Evolutionary conservation across 257 asterid species (phyloP).

Genomic region (Ilex asprella): DNA sequence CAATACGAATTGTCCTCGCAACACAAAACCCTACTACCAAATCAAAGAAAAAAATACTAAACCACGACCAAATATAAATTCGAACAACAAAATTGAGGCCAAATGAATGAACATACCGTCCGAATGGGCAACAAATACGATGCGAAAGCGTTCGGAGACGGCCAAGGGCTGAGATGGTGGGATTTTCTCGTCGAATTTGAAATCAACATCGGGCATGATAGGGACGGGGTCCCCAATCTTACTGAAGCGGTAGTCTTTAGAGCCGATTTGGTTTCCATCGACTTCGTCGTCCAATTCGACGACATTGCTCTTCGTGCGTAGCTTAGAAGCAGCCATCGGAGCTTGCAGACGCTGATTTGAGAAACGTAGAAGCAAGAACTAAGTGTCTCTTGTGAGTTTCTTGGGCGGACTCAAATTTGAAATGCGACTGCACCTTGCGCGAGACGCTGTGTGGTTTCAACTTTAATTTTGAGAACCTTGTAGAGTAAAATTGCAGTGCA

Average conservation of each 20-base stretch:
- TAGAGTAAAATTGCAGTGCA: no score
- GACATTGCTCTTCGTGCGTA: background rate
- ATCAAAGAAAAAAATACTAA: conserved; percentile 11
- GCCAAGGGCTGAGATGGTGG: conserved; percentile 71
- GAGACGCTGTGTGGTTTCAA: no score
- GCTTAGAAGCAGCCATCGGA: background rate
- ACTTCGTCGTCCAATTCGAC: conserved; percentile 52
- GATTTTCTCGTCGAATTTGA: conserved; percentile 39
- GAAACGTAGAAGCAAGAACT: no score
- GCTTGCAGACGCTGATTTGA: no score
- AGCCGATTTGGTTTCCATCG: conserved; percentile 49
- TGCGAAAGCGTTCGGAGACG: conserved; percentile 64
- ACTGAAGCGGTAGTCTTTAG: conserved; percentile 57
- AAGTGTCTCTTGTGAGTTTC: no score
- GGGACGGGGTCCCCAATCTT: conserved; percentile 60
- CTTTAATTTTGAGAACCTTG: no score
- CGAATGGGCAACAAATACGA: conserved; percentile 67
- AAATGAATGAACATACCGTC: conserved; percentile 30
- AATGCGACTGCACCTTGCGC: no score
- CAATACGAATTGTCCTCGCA: background rate
- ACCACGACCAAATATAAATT: background rate
- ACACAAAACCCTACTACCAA: background rate
- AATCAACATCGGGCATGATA: conserved; percentile 19
- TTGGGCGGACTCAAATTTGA: no score
- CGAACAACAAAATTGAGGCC: background rate